Conservation (phyloP, 805 yeast species). For the Pichia scutulata region DNA sequence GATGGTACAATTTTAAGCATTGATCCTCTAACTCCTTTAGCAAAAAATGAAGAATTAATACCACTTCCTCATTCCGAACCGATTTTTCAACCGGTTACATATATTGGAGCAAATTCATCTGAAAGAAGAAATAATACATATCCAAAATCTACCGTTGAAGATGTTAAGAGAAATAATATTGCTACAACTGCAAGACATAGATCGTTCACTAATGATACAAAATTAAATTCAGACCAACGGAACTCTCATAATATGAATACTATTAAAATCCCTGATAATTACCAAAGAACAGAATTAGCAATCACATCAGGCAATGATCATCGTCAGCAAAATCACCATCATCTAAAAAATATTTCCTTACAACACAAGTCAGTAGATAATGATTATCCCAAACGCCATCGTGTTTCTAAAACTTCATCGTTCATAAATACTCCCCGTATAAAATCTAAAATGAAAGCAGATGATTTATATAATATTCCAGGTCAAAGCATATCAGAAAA, state of each 20-base stretch:
- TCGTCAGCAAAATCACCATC: background rate
- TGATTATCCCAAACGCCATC: slow-evolving; percentile 11
- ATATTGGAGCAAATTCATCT: background rate
- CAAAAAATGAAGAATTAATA: background rate
- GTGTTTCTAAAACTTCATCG: slow-evolving; percentile 18
- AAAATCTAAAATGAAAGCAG: slow-evolving; percentile 19
- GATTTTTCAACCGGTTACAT: no score
- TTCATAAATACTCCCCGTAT: slow-evolving; percentile 18
- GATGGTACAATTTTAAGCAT: background rate
- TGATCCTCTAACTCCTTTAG: slow-evolving; percentile 1
- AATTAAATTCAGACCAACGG: slow-evolving; percentile 18
- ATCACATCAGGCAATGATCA: background rate
- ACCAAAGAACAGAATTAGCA: slow-evolving; percentile 16
- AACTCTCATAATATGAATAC: slow-evolving; percentile 23
- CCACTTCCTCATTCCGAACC: slow-evolving; percentile 4
- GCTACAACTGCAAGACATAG: slow-evolving; percentile 4
- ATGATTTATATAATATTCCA: slow-evolving; percentile 26
- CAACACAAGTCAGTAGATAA: background rate
- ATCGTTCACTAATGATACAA: slow-evolving; percentile 11
- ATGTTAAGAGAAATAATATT: background rate
- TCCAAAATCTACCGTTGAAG: slow-evolving; percentile 1
- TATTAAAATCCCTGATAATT: slow-evolving; percentile 24
- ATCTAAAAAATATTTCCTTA: slow-evolving; percentile 1
- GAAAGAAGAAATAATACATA: slow-evolving; percentile 1
- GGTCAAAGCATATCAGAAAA: slow-evolving; percentile 51